These are phyloP conservation scores for Xylaria grammica DNA, from an alignment of 495 filamentous ascomycete genomes.

Conservation along the genomic window DNA sequence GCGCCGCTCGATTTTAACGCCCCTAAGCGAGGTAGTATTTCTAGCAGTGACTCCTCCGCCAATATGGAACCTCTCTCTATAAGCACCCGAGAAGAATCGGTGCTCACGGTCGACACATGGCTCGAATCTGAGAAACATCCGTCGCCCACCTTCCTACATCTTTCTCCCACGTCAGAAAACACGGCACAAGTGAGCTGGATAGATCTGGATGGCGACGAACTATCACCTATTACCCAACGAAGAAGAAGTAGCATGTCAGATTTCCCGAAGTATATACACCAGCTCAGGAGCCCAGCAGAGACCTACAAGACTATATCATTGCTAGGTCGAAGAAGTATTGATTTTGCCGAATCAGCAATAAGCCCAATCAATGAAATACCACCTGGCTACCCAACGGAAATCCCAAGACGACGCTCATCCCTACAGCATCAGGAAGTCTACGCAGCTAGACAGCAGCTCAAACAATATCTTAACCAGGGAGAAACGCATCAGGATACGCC, in stretches of 20 bases:
- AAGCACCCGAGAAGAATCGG: conserved; percentile 40
- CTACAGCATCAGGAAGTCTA: conserved; percentile 1
- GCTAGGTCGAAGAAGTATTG: not conserved
- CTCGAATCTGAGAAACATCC: conserved; percentile 37
- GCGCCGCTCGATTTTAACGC: conserved; percentile 17
- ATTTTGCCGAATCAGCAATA: not conserved
- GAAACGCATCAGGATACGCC: conserved; percentile 16
- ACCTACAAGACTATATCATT: not conserved
- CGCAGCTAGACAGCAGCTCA: not conserved
- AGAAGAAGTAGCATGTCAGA: conserved; percentile 20
- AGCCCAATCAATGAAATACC: not conserved
- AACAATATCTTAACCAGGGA: not conserved
- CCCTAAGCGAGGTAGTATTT: conserved; percentile 22
- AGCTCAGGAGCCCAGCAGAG: not conserved
- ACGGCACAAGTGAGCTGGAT: conserved; percentile 38
- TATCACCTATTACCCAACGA: conserved; percentile 9
- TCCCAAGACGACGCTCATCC: conserved; percentile 18
- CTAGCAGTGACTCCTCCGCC: conserved; percentile 37
- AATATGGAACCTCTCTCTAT: conserved; percentile 34
- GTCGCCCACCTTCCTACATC: conserved; percentile 17
- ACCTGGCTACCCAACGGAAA: not conserved
- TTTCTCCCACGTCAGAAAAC: conserved; percentile 12
- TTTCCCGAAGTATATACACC: conserved; percentile 1
- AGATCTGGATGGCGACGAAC: conserved; percentile 30
- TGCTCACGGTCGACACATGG: conserved; percentile 43